A percentile compares a stretch with the other conserved stretches of the same genome.
Evolutionary conservation across 768 basidiomycete genomes (phyloP).

Genomic region (Pisolithus tinctorius): DNA sequence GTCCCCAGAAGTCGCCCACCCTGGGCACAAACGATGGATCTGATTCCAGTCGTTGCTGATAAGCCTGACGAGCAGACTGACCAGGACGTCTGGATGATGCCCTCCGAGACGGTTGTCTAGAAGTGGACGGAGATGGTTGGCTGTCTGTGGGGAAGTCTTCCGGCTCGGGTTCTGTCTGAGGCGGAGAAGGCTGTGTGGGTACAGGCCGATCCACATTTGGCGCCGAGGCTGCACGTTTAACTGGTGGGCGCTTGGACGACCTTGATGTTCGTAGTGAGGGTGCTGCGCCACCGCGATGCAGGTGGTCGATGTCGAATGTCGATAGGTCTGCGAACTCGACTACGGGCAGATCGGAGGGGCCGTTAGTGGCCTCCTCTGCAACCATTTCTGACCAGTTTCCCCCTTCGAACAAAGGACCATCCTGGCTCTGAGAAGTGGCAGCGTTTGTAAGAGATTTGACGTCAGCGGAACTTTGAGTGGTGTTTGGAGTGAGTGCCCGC

Average conservation of each 20-base stretch:
- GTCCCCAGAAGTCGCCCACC: constrained; percentile 91
- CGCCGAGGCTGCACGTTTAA: constrained; percentile 29
- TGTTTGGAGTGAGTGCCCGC: constrained; percentile 58
- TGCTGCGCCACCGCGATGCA: constrained; percentile 32
- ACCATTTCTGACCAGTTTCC: constrained; percentile 83
- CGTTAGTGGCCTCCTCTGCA: constrained; percentile 58
- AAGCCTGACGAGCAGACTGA: constrained; percentile 74
- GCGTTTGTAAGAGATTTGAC: constrained; percentile 21
- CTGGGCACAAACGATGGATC: constrained; percentile 89
- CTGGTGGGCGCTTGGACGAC: constrained; percentile 30
- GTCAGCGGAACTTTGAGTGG: constrained; percentile 54
- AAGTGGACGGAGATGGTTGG: constrained; percentile 35
- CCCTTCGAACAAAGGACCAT: constrained; percentile 48
- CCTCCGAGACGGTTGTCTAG: constrained; percentile 25
- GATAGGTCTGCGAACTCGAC: constrained; percentile 69
- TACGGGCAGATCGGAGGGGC: constrained; percentile 64
- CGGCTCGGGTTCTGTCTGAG: constrained; percentile 12
- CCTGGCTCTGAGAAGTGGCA: constrained; percentile 24
- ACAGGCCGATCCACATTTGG: constrained; percentile 23
- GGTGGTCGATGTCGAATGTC: constrained; percentile 12
- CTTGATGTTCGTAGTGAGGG: constrained; percentile 35
- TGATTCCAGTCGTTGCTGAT: constrained; percentile 71
- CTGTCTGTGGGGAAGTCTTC: constrained; percentile 16
- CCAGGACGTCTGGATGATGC: constrained; percentile 34
- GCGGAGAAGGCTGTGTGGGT: constrained; percentile 5